phyloP scores from a whole-genome alignment of 2,329 filamentous ascomycete genomes.

The Aspergillus viridinutans region DNA sequence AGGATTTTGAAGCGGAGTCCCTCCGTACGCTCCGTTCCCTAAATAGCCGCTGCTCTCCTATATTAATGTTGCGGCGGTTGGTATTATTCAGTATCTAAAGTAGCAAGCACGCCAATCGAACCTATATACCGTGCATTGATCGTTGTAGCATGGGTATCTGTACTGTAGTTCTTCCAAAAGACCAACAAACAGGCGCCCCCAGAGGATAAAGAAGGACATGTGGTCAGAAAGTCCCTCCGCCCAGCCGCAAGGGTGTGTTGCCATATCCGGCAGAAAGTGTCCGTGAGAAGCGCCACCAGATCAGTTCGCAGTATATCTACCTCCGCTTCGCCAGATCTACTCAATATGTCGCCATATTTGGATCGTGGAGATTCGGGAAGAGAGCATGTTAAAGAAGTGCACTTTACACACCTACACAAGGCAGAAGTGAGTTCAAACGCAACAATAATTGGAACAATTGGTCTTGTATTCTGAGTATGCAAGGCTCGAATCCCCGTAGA shows the following conservation, averaged over 20 bases:
- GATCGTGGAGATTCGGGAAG: no score
- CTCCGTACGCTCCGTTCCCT: neutral
- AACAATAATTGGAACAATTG: neutral
- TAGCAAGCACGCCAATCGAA: neutral
- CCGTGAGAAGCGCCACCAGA: neutral
- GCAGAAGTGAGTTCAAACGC: neutral
- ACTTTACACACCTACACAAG: no score
- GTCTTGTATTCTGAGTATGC: neutral
- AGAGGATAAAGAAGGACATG: conserved; percentile 13
- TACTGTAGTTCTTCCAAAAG: neutral
- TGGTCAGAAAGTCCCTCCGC: conserved; percentile 5
- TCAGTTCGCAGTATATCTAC: no score
- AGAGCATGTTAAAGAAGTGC: no score
- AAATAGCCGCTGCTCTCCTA: neutral
- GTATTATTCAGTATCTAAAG: neutral
- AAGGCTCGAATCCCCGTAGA: neutral
- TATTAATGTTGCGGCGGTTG: neutral
- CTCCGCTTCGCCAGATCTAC: no score
- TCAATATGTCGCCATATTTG: no score
- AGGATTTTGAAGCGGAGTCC: neutral
- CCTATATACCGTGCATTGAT: neutral
- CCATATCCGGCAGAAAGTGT: neutral
- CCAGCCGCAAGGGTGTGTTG: conserved; percentile 1
- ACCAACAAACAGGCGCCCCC: neutral
- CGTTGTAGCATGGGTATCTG: no score